phyloP scores from a whole-genome alignment of 1,284 basidiomycete genomes.

The Austroboletus novae-zelandiae region DNA sequence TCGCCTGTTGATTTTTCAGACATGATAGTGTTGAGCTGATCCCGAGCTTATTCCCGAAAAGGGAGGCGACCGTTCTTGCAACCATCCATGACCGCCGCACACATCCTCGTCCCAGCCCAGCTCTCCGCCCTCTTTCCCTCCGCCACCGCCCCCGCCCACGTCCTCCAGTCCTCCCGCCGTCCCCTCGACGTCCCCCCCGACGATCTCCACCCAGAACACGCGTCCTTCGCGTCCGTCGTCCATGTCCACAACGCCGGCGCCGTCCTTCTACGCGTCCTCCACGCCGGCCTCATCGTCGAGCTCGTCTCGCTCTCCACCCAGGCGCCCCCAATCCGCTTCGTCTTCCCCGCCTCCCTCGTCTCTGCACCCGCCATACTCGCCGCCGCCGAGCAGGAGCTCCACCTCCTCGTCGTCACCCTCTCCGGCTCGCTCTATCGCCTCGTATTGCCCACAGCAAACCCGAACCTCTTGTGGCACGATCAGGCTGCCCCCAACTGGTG shows the following conservation, averaged over 20 bases:
- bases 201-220: slow-evolving; percentile 71
- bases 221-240: slow-evolving; percentile 59
- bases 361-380: slow-evolving; percentile 65
- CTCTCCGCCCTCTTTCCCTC: slow-evolving; percentile 61
- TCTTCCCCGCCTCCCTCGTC: slow-evolving; percentile 73
- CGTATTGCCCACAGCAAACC: slow-evolving; percentile 58
- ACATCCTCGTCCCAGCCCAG: slow-evolving; percentile 58
- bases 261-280: slow-evolving; percentile 72
- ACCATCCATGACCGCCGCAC: slow-evolving; percentile 38
- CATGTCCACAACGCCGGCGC: slow-evolving; percentile 61
- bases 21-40: background rate
- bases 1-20: slow-evolving; percentile 11
- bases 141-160: slow-evolving; percentile 49
- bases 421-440: slow-evolving; percentile 77
- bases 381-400: slow-evolving; percentile 59
- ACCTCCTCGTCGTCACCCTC: slow-evolving; percentile 68
- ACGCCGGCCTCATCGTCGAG: slow-evolving; percentile 74
- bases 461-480: slow-evolving; percentile 56
- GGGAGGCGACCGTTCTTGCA: slow-evolving; percentile 2
- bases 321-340: slow-evolving; percentile 66
- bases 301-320: slow-evolving; percentile 68
- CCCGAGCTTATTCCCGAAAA: slow-evolving; percentile 20
- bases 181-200: slow-evolving; percentile 42
- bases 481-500: slow-evolving; percentile 55
- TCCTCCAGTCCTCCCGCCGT: slow-evolving; percentile 56